Base-by-base conservation (phyloP, 2,329 filamentous ascomycete genomes). In the Microdochium bolleyi region DNA sequence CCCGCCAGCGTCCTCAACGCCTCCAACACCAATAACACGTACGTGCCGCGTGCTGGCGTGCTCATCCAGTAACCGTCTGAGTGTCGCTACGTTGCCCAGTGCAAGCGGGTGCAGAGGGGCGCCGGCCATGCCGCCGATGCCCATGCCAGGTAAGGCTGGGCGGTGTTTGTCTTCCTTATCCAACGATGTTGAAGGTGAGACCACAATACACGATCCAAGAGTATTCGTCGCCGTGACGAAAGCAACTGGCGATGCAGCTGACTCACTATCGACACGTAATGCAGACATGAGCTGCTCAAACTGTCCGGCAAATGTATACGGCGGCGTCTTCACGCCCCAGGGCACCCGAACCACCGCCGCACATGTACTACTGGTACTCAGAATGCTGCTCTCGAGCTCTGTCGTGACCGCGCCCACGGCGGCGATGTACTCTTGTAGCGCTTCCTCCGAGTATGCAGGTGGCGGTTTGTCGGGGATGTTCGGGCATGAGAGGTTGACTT, bases 221-320 rank as follows among this genome's bases (percentile, higher is more conserved):
- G 82, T 92, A 61, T 92, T 92, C 1, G 83, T 88, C 0, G 86
- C 79, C 0, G 88, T 90, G 57, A 92, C 74, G 67, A 92, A 92
- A 46, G 76, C 79, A 1, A 89, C 65, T 0, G 76, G 76, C 53
- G 51, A 1, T 51, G 58, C 5, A 32, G 54, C 8, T 32, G 55
- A 51, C 56, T 60, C 8, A 55, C 57, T 58, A 2, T 58, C 62
- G 1, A 60, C 62, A 3, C 56, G 59, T 5, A 91, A 67, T 0
- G 82, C 79, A 0, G 66, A 56, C 1, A 83, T 64, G 14, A 92
- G 67, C 19, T 71, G 73, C 0, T 71, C 63, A 62, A 86, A 92
- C 62, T 92, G 83, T 0, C 75, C 80, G 0, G 77, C 69, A 62
- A 90, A 81, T 0, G 87, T 92, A 60, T 89, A 92, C 0, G 88